phyloP scores from a whole-genome alignment of 495 filamentous ascomycete species.

The Stereocaulon alpinum region DNA sequence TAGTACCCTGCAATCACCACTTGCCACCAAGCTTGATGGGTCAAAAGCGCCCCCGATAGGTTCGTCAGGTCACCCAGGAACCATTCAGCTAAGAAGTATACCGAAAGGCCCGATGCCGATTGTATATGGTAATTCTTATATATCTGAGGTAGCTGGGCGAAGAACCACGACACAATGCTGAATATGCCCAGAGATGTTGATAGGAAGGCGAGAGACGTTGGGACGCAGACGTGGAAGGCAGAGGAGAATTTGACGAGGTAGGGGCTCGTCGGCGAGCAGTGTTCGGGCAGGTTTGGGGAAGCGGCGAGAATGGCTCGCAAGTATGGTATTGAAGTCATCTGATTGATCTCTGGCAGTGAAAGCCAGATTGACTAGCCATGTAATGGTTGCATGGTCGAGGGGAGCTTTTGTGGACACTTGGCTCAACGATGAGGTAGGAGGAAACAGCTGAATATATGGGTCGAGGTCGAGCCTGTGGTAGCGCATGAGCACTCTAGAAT shows the following conservation, averaged over 20 bases:
- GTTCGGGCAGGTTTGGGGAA: slow-evolving; percentile 36
- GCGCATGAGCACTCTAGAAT: no score
- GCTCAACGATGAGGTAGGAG: not conserved
- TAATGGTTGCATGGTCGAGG: not conserved
- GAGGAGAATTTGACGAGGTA: slow-evolving; percentile 50
- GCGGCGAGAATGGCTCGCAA: not conserved
- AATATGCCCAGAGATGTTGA: slow-evolving; percentile 54
- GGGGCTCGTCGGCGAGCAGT: slow-evolving; percentile 53
- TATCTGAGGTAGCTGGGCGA: slow-evolving; percentile 66
- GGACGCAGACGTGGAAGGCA: slow-evolving; percentile 55
- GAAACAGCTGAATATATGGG: not conserved
- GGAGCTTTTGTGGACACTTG: not conserved
- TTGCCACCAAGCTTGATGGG: slow-evolving; percentile 60
- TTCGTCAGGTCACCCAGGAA: slow-evolving; percentile 60
- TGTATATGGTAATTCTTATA: slow-evolving; percentile 57
- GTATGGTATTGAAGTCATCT: not conserved
- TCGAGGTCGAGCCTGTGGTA: not conserved
- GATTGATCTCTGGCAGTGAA: not conserved
- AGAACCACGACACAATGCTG: slow-evolving; percentile 65
- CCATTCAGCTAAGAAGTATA: slow-evolving; percentile 63
- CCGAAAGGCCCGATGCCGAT: slow-evolving; percentile 57
- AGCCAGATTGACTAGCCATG: not conserved
- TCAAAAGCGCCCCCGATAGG: slow-evolving; percentile 53
- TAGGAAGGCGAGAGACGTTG: slow-evolving; percentile 53
- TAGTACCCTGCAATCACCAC: slow-evolving; percentile 60